phyloP scores from a whole-genome alignment of 1,284 basidiomycete species.

The Xerocomus minutiporus region DNA sequence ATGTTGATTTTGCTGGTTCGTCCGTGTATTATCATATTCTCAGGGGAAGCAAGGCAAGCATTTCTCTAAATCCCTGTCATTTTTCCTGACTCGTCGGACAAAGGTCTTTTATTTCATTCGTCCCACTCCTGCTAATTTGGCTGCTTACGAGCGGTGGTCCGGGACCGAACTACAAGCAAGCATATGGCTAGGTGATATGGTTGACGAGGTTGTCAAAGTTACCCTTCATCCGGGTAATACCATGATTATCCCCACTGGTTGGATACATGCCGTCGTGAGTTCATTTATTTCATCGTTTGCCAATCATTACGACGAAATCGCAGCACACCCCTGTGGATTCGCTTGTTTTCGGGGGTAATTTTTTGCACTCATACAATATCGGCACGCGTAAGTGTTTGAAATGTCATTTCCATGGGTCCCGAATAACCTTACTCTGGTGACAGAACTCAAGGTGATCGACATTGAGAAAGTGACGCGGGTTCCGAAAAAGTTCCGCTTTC shows the following conservation, averaged over 20 bases:
- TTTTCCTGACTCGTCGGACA: conserved; percentile 9
- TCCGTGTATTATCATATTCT: conserved; percentile 94
- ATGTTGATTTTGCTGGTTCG: conserved; percentile 92
- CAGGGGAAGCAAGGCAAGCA: conserved; percentile 68
- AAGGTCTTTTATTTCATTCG: conserved; percentile 94
- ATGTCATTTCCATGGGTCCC: neutral
- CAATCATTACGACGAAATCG: neutral
- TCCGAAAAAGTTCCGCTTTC: conserved; percentile 93
- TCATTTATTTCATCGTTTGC: neutral
- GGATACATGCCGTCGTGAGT: conserved; percentile 94
- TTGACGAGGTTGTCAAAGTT: conserved; percentile 84
- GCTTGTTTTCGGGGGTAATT: conserved; percentile 96
- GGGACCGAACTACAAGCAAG: conserved; percentile 84
- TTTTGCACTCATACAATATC: conserved; percentile 82
- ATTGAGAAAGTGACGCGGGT: conserved; percentile 93
- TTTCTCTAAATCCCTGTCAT: conserved; percentile 9
- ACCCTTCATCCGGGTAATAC: conserved; percentile 83
- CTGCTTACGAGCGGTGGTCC: conserved; percentile 88
- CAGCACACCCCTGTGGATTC: conserved; percentile 90
- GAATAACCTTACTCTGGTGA: conserved; percentile 3
- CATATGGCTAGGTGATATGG: conserved; percentile 89
- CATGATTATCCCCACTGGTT: conserved; percentile 95
- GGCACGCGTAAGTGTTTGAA: conserved; percentile 56
- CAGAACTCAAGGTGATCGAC: conserved; percentile 82
- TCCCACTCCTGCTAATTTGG: conserved; percentile 83